A percentile compares a stretch with the other conserved stretches of the same genome.
These are phyloP conservation scores for Gastrolobium bilobum DNA, from an alignment of 306 rosid genomes.

Conservation along the genomic window DNA sequence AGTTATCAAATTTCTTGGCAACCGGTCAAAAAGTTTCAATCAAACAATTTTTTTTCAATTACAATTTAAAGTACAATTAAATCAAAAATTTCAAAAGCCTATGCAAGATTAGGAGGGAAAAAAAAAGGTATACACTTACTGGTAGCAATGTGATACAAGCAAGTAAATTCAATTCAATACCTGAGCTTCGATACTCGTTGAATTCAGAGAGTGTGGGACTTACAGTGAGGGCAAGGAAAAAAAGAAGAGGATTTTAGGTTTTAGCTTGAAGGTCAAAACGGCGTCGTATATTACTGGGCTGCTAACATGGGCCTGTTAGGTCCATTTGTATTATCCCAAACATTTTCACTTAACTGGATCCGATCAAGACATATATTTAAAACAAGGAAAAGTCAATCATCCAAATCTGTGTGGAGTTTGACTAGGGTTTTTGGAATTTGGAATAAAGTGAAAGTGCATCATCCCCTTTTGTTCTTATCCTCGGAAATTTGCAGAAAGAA, in stretches of 20 bases:
- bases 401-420: slow-evolving; percentile 25
- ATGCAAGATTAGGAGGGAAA: background rate
- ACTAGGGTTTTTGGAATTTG: slow-evolving; percentile 53
- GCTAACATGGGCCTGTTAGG: background rate
- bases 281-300: background rate
- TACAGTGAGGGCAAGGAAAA: background rate
- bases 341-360: background rate
- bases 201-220: background rate
- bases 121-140: slow-evolving; percentile 13
- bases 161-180: background rate
- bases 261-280: background rate
- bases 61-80: too few relatives aligned
- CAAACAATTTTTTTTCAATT: too few relatives aligned
- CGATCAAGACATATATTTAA: background rate
- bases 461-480: slow-evolving; percentile 11
- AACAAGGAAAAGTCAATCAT: background rate
- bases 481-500: slow-evolving; percentile 23
- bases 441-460: slow-evolving; percentile 42
- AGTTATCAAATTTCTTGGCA: background rate
- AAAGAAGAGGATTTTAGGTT: background rate
- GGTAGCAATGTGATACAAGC: background rate
- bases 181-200: slow-evolving; percentile 10
- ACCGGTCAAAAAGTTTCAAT: background rate
- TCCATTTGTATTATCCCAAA: background rate
- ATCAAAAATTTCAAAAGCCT: too few relatives aligned